Evolutionary conservation across 176 grass and related monocot genomes (phyloP), one percentile per base, ranked within the genome.

Genomic region (Triticum monococcum): DNA sequence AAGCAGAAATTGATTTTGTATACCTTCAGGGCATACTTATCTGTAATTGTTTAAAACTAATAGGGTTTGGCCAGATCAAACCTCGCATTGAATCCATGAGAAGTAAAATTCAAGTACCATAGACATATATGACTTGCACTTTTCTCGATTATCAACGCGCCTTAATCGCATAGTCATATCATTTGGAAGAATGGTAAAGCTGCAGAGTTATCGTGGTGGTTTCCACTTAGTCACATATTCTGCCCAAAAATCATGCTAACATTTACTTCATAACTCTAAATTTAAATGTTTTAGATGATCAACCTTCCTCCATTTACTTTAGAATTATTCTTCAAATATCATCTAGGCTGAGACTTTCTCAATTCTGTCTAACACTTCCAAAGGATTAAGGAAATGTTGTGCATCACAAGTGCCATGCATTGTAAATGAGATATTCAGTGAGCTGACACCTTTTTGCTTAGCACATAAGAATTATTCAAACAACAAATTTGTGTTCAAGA

Each of bases 221-320:
- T 71, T 14, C 12, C 68, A 72, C 79, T 28, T 64, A 81, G 81
- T 38, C 57, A 75, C 70, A 75, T 30, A 38, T 81, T 75, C 48
- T 81, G 41, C 43, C 10, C 7, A 78, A 62, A 62, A 32, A 52
- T 13, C 28, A 5, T 40, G 24, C 20, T 13, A 14, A 1, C 22
- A 78, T 10, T 78, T 88, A 31, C 2, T 83, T 72, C 32, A 76
- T 12, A 23, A 46, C 24, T 60, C 38, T 60, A 41, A 63, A 52
- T 84, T n/a, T 17, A 57, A 76, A 67, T 59, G 8, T 68, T 57
- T 67, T 72, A 64, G 68, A 75, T 33, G 12, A 41, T 13, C 69
- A 65, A 17, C 24, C 78, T 75, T 75, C 1, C 9, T 81, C 25
- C 3, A 36, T 54, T 26, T 46, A 64, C 28, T 61, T 14, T 37